Evolutionary conservation across 2,329 filamentous ascomycete genomes (phyloP), one percentile per base, ranked within the genome.

Genomic region (Hypoxylon sp.): DNA sequence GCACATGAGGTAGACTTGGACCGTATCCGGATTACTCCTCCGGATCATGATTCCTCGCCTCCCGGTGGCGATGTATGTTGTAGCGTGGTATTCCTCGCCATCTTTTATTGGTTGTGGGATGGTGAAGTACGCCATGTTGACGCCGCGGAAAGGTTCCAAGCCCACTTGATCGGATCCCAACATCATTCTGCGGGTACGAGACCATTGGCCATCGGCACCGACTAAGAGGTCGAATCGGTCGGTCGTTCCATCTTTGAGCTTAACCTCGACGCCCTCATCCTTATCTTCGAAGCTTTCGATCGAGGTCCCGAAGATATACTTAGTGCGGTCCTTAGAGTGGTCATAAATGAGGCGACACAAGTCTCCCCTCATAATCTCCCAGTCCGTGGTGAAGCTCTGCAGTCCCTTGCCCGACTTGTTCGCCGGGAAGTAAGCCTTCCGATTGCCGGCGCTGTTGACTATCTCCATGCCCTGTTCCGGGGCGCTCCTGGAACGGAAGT

Each of bases 281-380:
- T 55, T 44, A 7, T 65, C 50, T 7, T 66, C 45, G 2, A 69
- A 56, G 17, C 57, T 63, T 42, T 68, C 60, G n/a, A 68, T 63
- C 2, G 63, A 69, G 0, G 50, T 62, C 5, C 67, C 65, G 23
- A 72, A 74, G 0, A 66, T 11, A 20, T 69, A 73, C 27, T 53
- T 60, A 0, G 64, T 52, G 0, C 60, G 55, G 7, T 64, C 59
- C 12, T 61, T 63, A 0, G 61, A 63, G 1, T 65, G 58, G 20
- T 70, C 69, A 19, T 78, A 72, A 0, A 83, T 48, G 1, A 83
- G 58, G 1, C 59, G 62, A 8, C 73, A 75, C 20, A 84, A 55
- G 43, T 82, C 77, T 0, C 77, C 79, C 6, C 81, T 69, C 72
- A 83, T 75, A 36, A 84, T 82, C 64, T 83, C 81, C 26, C 73